phyloP scores from a whole-genome alignment of 805 yeast species.

The Barnettozyma californica region DNA sequence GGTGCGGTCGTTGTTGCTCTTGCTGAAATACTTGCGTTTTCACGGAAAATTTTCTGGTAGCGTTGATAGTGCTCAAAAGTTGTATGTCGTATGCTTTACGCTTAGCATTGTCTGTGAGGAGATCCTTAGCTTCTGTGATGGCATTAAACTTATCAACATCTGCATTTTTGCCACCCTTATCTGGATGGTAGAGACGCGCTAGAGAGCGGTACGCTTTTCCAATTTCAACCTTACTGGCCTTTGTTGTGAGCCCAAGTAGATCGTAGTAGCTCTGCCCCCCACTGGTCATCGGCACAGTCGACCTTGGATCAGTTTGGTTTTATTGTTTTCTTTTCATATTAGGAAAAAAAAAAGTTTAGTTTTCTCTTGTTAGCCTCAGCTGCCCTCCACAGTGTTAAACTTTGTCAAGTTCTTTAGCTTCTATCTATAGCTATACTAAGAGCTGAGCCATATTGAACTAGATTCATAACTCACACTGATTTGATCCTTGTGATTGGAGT shows the following conservation, averaged over 20 bases:
- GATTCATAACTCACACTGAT: neutral
- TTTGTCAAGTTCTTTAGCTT: neutral
- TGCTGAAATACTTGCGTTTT: neutral
- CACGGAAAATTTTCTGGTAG: neutral
- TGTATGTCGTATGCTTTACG: neutral
- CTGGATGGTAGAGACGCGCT: slow-evolving; percentile 43
- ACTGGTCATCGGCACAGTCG: neutral
- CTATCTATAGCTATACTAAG: neutral
- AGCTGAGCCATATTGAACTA: neutral
- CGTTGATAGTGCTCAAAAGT: neutral
- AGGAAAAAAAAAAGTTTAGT: neutral
- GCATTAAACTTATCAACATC: slow-evolving; percentile 28
- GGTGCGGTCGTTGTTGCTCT: neutral
- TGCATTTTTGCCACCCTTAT: slow-evolving; percentile 25
- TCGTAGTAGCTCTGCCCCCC: slow-evolving; percentile 20
- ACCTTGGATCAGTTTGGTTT: neutral
- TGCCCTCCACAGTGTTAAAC: no score
- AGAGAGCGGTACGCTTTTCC: slow-evolving; percentile 35
- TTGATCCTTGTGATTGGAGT: neutral
- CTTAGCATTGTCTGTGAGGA: slow-evolving; percentile 21
- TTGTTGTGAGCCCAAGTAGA: slow-evolving; percentile 23
- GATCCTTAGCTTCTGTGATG: slow-evolving; percentile 29
- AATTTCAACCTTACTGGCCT: slow-evolving; percentile 25
- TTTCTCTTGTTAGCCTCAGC: no score
- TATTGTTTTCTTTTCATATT: neutral